Conservation (phyloP, 1,139 yeast species). For the Ogataea hybrid region DNA sequence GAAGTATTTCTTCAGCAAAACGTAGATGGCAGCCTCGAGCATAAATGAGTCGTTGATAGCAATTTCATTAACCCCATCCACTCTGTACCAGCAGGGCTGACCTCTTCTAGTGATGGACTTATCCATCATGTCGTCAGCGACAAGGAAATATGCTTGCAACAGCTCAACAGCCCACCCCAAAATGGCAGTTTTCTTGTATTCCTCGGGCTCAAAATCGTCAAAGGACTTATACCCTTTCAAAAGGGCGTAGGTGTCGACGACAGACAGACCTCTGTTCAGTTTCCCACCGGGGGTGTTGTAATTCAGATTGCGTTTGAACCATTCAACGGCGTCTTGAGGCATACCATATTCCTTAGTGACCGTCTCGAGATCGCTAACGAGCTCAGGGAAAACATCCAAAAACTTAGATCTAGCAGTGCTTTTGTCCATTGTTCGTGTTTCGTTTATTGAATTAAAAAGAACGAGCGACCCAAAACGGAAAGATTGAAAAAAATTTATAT, state of each 20-base stretch:
- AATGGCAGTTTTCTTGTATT: slow-evolving; percentile 81
- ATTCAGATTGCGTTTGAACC: slow-evolving; percentile 74
- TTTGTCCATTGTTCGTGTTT: slow-evolving; percentile 33
- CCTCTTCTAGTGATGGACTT: slow-evolving; percentile 96
- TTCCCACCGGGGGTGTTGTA: slow-evolving; percentile 98
- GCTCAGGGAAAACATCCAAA: slow-evolving; percentile 67
- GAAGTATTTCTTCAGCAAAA: slow-evolving; percentile 87
- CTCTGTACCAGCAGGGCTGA: slow-evolving; percentile 96
- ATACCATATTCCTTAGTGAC: slow-evolving; percentile 70
- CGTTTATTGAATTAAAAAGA: slow-evolving; percentile 2
- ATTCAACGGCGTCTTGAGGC: slow-evolving; percentile 81
- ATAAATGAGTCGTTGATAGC: slow-evolving; percentile 98
- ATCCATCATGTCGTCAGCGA: slow-evolving; percentile 99
- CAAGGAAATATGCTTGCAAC: slow-evolving; percentile 94
- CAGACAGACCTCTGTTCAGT: slow-evolving; percentile 93
- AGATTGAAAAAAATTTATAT: slow-evolving; percentile 10
- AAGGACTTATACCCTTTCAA: slow-evolving; percentile 60
- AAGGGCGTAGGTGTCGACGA: slow-evolving; percentile 86
- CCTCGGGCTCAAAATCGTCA: slow-evolving; percentile 60
- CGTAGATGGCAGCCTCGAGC: slow-evolving; percentile 93
- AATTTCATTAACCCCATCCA: slow-evolving; percentile 77
- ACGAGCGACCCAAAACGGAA: slow-evolving; percentile 5
- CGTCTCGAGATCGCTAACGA: slow-evolving; percentile 73
- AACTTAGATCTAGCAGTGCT: slow-evolving; percentile 57
- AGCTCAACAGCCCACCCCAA: slow-evolving; percentile 97